These are phyloP conservation scores for Aspergillus sp. DNA, from an alignment of 2,329 filamentous ascomycete genomes.

Conservation along the genomic window DNA sequence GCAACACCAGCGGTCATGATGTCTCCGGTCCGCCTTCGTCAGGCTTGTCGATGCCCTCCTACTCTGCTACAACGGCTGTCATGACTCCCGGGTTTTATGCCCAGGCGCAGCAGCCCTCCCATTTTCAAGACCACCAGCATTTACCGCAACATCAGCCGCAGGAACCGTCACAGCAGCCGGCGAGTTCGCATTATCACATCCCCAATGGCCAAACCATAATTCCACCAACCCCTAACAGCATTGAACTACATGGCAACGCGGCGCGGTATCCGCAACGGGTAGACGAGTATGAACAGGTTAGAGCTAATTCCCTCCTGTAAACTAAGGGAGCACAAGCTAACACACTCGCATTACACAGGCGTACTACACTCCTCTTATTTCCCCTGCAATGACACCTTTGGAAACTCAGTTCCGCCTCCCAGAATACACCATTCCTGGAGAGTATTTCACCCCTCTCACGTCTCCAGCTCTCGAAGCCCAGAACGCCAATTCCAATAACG, in stretches of 20 bases:
- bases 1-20: constrained; percentile 10
- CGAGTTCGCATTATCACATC: constrained; percentile 2
- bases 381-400: constrained; percentile 45
- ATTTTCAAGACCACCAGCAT: constrained; percentile 17
- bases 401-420: constrained; percentile 42
- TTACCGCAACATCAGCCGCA: constrained; percentile 21
- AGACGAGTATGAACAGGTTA: constrained; percentile 41
- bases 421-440: constrained; percentile 42
- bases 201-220: constrained; percentile 31
- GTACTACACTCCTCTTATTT: constrained; percentile 45
- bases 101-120: constrained; percentile 23
- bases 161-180: constrained; percentile 15
- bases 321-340: constrained; percentile 7
- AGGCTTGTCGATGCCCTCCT: constrained; percentile 3
- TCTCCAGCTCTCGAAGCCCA: constrained; percentile 46
- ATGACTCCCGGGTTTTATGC: constrained; percentile 29
- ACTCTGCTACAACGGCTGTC: constrained; percentile 20
- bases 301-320: constrained; percentile 2
- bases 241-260: constrained; percentile 41
- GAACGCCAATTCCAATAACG: constrained; percentile 26
- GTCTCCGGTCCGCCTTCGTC: constrained; percentile 13
- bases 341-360: constrained; percentile 26
- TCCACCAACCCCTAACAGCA: constrained; percentile 45
- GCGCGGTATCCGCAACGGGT: constrained; percentile 34
- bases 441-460: constrained; percentile 46